phyloP scores from a whole-genome alignment of 257 asterid genomes.

The Plantago major region DNA sequence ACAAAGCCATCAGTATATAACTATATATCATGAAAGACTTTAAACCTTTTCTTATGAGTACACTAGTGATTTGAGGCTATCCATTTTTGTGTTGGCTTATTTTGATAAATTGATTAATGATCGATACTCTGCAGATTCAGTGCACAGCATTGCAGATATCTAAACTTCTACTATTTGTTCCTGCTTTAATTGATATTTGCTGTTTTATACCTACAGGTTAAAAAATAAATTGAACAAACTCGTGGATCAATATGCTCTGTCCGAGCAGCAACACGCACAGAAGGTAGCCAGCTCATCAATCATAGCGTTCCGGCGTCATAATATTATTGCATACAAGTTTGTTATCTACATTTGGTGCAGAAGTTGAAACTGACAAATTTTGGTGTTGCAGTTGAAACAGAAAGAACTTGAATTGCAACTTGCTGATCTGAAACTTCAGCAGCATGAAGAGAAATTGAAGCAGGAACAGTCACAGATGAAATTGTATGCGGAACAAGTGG shows the following conservation, averaged over 20 bases:
- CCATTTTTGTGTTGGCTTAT: neutral
- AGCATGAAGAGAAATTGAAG: constrained; percentile 70
- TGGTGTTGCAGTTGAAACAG: constrained; percentile 74
- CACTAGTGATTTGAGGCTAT: neutral
- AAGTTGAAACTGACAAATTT: constrained; percentile 17
- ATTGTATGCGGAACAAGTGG: constrained; percentile 81
- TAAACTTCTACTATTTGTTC: neutral
- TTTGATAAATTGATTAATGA: neutral
- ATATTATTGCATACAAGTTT: constrained; percentile 1
- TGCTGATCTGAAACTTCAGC: constrained; percentile 84
- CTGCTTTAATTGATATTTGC: constrained; percentile 8
- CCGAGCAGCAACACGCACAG: constrained; percentile 84
- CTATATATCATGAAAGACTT: neutral
- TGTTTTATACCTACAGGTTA: constrained; percentile 53
- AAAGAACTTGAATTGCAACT: constrained; percentile 88
- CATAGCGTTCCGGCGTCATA: constrained; percentile 7
- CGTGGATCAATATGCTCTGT: constrained; percentile 74
- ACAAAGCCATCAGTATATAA: constrained; percentile 10
- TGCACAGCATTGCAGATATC: neutral
- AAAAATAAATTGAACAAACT: constrained; percentile 76
- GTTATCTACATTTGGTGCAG: constrained; percentile 15
- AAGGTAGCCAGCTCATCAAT: constrained; percentile 42
- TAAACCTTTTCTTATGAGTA: neutral
- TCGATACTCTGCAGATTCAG: neutral
- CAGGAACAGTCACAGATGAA: constrained; percentile 95